A percentile compares a stretch with the other conserved stretches of the same genome.
Conservation (phyloP, 192 early-diverging fungal genomes). For the Geosiphon pyriformis region DNA sequence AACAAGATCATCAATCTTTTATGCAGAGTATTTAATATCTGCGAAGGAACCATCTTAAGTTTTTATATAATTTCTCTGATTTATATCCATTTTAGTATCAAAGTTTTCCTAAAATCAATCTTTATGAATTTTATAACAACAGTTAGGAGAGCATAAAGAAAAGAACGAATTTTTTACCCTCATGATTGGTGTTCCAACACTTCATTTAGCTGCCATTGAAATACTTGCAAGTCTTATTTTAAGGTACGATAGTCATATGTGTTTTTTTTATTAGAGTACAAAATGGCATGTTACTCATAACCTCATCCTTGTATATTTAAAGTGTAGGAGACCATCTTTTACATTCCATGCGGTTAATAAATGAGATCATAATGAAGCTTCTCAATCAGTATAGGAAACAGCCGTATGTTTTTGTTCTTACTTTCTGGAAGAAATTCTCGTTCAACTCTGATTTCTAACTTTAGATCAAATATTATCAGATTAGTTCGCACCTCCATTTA, state of each 20-base stretch:
- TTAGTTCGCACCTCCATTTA: conserved; percentile 8
- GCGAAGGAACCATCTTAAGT: conserved; percentile 36
- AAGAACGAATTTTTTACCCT: conserved; percentile 43
- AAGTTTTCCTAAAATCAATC: too few relatives aligned
- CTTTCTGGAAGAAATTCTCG: background rate
- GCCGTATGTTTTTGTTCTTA: conserved; percentile 21
- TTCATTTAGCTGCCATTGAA: conserved; percentile 38
- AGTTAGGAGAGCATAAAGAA: conserved; percentile 42
- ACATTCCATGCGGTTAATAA: conserved; percentile 30
- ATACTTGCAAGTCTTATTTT: conserved; percentile 27
- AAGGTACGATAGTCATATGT: background rate
- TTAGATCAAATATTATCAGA: conserved; percentile 2
- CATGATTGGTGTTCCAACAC: conserved; percentile 39
- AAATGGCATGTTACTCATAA: background rate
- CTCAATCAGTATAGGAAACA: conserved; percentile 33
- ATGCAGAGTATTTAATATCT: conserved; percentile 42
- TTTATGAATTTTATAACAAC: background rate
- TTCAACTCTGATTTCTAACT: background rate
- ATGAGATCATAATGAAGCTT: conserved; percentile 27
- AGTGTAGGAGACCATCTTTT: conserved; percentile 32
- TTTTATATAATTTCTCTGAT: too few relatives aligned
- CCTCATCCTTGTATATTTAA: background rate
- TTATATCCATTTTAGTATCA: too few relatives aligned
- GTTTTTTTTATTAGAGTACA: background rate
- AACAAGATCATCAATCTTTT: conserved; percentile 43